Conservation (phyloP, 768 basidiomycete genomes). For the Suillus occidentalis region DNA sequence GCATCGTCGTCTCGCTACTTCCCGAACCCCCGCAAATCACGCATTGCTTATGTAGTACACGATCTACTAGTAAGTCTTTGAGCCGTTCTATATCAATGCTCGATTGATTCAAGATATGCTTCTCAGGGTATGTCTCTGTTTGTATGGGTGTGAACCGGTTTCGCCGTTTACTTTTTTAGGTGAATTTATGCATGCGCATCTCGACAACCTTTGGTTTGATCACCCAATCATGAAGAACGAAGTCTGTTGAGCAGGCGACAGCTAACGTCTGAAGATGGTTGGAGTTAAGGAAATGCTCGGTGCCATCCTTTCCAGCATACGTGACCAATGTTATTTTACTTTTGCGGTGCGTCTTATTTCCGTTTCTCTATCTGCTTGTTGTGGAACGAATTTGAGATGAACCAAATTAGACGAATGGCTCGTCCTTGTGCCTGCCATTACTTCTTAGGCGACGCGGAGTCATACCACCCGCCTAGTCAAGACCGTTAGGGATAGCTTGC, state of each 20-base stretch:
- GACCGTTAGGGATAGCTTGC: too few species aligned
- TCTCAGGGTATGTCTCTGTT: not conserved
- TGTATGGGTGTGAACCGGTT: not conserved
- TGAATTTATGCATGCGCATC: not conserved
- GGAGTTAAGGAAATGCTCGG: slow-evolving; percentile 50
- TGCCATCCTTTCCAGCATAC: slow-evolving; percentile 45
- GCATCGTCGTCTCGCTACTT: not conserved
- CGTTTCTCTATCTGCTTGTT: not conserved
- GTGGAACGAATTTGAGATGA: not conserved
- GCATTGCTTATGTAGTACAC: not conserved
- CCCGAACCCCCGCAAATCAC: not conserved
- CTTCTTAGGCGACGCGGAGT: too few species aligned
- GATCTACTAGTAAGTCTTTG: not conserved
- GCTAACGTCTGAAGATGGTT: slow-evolving; percentile 42
- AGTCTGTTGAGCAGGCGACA: slow-evolving; percentile 34
- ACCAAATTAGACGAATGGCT: too few species aligned
- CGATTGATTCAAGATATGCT: not conserved
- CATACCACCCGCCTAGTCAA: too few species aligned
- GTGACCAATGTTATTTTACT: slow-evolving; percentile 51
- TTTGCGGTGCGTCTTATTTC: slow-evolving; percentile 41
- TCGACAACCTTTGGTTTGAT: slow-evolving; percentile 37
- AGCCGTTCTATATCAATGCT: not conserved
- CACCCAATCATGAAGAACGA: slow-evolving; percentile 41
- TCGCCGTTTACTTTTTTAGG: not conserved
- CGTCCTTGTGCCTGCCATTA: too few species aligned